These are phyloP conservation scores for Pythium biforme DNA, from an alignment of 352 stramenopile genomes.

Conservation along the genomic window DNA sequence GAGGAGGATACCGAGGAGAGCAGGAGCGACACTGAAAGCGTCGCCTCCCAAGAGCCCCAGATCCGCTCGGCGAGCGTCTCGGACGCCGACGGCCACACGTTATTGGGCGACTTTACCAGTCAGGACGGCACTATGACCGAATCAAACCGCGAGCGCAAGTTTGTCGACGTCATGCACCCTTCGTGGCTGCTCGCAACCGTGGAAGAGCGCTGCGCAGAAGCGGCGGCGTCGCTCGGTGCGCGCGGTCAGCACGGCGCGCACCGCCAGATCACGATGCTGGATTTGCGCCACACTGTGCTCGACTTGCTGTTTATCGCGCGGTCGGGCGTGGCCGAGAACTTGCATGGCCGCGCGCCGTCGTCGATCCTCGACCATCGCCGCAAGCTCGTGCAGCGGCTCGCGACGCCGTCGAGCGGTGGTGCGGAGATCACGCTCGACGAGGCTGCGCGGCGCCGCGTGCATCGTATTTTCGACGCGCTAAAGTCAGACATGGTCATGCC, in stretches of 20 bases:
- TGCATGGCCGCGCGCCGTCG: conserved; percentile 43
- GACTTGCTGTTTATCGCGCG: conserved; percentile 70
- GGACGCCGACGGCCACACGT: background rate
- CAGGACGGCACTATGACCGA: background rate
- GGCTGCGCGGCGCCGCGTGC: conserved; percentile 34
- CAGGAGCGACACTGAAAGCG: background rate
- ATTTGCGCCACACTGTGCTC: conserved; percentile 55
- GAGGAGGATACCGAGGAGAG: conserved; percentile 6
- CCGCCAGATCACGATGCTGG: conserved; percentile 31
- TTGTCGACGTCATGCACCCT: conserved; percentile 75
- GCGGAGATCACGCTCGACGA: conserved; percentile 1
- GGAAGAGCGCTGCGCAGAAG: conserved; percentile 49
- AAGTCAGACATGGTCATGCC: conserved; percentile 79
- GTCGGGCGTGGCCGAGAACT: conserved; percentile 50
- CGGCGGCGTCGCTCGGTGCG: conserved; percentile 33
- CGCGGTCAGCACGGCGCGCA: conserved; percentile 17
- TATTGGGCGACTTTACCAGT: background rate
- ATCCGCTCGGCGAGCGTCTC: background rate
- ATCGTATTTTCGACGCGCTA: conserved; percentile 59
- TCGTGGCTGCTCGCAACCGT: conserved; percentile 76
- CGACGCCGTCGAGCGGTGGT: background rate
- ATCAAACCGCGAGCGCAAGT: conserved; percentile 29
- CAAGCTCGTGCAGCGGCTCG: conserved; percentile 42
- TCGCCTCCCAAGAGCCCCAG: background rate
- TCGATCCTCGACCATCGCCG: conserved; percentile 38